Percentiles rank a stretch among this genome's conserved stretches.
Evolutionary conservation across 2,329 filamentous ascomycete species (phyloP).

Genomic region (Xylariaceae sp.): DNA sequence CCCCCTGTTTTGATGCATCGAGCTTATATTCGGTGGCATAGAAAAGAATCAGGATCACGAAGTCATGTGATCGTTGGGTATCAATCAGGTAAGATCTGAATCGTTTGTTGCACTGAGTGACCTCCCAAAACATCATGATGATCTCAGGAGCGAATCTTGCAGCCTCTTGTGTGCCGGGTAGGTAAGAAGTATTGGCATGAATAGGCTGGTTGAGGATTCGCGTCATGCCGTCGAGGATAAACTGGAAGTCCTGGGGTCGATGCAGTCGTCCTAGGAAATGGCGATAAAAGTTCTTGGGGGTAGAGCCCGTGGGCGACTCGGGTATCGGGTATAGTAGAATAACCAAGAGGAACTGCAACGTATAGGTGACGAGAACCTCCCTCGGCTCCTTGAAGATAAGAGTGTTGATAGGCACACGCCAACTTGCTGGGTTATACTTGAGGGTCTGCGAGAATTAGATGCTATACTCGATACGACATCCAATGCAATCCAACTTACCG

Average conservation of each 20-base stretch:
- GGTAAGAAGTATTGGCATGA: constrained; percentile 80
- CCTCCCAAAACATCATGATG: constrained; percentile 96
- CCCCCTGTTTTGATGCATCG: constrained; percentile 81
- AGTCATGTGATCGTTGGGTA: constrained; percentile 87
- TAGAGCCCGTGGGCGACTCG: constrained; percentile 58
- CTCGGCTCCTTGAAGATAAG: constrained; percentile 88
- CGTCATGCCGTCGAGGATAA: constrained; percentile 90
- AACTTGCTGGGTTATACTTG: constrained; percentile 91
- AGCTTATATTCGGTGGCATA: constrained; percentile 87
- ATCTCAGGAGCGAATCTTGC: constrained; percentile 90
- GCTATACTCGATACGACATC: not conserved
- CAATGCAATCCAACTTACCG: constrained; percentile 50
- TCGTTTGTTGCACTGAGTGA: constrained; percentile 93
- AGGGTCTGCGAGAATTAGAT: constrained; percentile 57
- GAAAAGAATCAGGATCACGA: constrained; percentile 83
- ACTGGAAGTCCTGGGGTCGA: constrained; percentile 94
- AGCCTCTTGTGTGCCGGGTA: constrained; percentile 75
- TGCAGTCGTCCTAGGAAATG: constrained; percentile 88
- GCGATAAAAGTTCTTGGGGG: constrained; percentile 86
- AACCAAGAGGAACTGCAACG: constrained; percentile 82
- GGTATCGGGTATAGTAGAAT: constrained; percentile 83
- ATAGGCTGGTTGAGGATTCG: constrained; percentile 88
- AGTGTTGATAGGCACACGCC: constrained; percentile 91
- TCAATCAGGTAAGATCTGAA: constrained; percentile 97
- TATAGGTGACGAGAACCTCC: constrained; percentile 86